A percentile compares a stretch with the other conserved stretches of the same genome.
Conservation (phyloP, 2,329 filamentous ascomycete genomes). For the Pestalotiopsis sp. region DNA sequence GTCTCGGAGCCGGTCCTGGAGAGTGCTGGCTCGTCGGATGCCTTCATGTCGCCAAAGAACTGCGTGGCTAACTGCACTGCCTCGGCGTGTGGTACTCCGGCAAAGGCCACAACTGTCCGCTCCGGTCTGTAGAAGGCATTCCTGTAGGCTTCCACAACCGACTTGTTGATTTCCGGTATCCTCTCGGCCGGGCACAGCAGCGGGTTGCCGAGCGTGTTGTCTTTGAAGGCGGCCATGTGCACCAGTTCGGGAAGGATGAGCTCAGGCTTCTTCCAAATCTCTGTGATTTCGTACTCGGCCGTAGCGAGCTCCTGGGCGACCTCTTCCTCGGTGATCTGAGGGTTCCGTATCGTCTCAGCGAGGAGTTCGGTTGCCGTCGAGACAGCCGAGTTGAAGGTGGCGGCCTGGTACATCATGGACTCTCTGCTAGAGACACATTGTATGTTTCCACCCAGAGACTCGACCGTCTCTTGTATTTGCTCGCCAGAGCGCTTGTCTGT, state of each 20-base stretch:
- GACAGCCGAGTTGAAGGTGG: conserved; percentile 94
- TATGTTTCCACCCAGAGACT: conserved; percentile 90
- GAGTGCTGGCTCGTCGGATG: conserved; percentile 47
- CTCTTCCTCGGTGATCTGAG: conserved; percentile 82
- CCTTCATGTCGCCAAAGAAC: conserved; percentile 90
- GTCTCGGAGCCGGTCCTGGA: conserved; percentile 63
- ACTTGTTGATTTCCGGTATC: conserved; percentile 71
- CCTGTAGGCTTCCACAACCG: conserved; percentile 77
- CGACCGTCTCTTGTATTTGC: conserved; percentile 84
- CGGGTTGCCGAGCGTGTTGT: conserved; percentile 94
- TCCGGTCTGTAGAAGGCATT: conserved; percentile 86
- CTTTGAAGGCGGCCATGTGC: conserved; percentile 93
- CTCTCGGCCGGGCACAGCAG: conserved; percentile 88
- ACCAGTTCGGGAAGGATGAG: conserved; percentile 93
- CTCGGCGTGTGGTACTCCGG: conserved; percentile 80
- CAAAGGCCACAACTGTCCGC: conserved; percentile 92
- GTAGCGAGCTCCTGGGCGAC: conserved; percentile 86
- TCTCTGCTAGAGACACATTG: conserved; percentile 96
- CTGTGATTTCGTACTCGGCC: conserved; percentile 91
- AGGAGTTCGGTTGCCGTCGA: conserved; percentile 80
- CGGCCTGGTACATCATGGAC: conserved; percentile 97
- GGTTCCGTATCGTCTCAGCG: conserved; percentile 90
- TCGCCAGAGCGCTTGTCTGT: conserved; percentile 75
- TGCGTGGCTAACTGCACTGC: conserved; percentile 80
- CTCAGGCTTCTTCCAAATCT: conserved; percentile 98